Evolutionary conservation across 78 protist species (phyloP).

Genomic region (Guillardia theta): DNA sequence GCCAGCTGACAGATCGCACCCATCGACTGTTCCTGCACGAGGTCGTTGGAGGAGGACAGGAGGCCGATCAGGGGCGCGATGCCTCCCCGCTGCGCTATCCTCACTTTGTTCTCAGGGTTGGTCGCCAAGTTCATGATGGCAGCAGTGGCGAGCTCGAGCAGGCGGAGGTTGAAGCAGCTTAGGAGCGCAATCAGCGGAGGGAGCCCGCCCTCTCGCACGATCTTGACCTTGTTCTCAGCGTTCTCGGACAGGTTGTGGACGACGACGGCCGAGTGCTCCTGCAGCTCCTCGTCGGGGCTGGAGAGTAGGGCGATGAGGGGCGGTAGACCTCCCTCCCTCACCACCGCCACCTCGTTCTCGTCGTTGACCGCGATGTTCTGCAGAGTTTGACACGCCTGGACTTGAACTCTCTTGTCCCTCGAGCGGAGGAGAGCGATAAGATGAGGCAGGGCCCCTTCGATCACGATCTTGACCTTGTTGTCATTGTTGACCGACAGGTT

Average conservation of each 20-base stretch:
- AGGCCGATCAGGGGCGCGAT: background rate
- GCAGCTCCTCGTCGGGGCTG: background rate
- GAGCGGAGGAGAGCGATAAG: constrained; percentile 5
- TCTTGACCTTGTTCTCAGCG: constrained; percentile 34
- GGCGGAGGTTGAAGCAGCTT: background rate
- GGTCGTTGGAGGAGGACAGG: background rate
- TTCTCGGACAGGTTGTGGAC: constrained; percentile 5
- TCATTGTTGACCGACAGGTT: constrained; percentile 8
- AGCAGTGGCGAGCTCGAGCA: constrained; percentile 14
- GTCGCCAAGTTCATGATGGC: background rate
- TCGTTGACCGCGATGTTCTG: constrained; percentile 13
- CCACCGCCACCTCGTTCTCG: constrained; percentile 8
- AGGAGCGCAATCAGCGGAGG: constrained; percentile 15
- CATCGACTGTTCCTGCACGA: background rate
- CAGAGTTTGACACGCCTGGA: background rate
- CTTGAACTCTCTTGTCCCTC: background rate
- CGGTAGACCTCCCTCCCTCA: constrained; percentile 36
- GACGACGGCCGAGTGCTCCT: constrained; percentile 1
- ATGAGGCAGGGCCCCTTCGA: background rate
- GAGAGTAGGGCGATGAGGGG: constrained; percentile 28
- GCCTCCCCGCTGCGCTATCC: constrained; percentile 9
- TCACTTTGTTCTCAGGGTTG: background rate
- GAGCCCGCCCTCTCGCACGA: constrained; percentile 25
- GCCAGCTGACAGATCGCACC: constrained; percentile 7
- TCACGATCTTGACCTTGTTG: constrained; percentile 15